Evolutionary conservation across 2,329 filamentous ascomycete genomes (phyloP).

Genomic region (Pseudocercospora musae): DNA sequence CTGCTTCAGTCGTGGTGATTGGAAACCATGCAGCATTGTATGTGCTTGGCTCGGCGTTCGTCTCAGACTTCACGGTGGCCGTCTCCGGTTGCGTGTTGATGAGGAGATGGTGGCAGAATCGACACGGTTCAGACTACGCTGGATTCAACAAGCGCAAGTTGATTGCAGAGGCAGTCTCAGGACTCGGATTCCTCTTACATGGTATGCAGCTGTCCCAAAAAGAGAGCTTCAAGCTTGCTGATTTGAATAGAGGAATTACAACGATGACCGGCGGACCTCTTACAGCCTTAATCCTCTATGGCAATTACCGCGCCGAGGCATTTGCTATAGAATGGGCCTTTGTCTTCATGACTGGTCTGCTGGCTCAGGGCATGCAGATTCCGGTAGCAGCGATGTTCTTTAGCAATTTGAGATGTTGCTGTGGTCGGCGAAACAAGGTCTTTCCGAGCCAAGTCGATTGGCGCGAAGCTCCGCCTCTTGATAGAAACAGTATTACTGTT

Average conservation of each 20-base stretch:
- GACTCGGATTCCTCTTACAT: slow-evolving; percentile 14
- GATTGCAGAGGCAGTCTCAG: slow-evolving; percentile 15
- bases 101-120: background rate
- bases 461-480: slow-evolving; percentile 1
- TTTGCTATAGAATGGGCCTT: slow-evolving; percentile 15
- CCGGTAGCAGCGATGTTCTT: slow-evolving; percentile 20
- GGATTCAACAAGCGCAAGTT: slow-evolving; percentile 8
- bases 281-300: slow-evolving; percentile 13
- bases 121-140: background rate
- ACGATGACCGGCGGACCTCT: slow-evolving; percentile 15
- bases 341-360: slow-evolving; percentile 13
- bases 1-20: slow-evolving; percentile 11
- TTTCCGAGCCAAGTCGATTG: slow-evolving; percentile 17
- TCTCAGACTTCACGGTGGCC: slow-evolving; percentile 14
- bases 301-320: slow-evolving; percentile 7
- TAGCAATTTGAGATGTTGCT: slow-evolving; percentile 15
- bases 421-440: slow-evolving; percentile 9
- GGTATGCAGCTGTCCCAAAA: background rate
- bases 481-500: background rate
- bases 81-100: slow-evolving; percentile 12
- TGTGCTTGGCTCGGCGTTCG: slow-evolving; percentile 16
- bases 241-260: background rate
- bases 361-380: slow-evolving; percentile 13
- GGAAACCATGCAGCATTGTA: slow-evolving; percentile 16
- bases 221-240: background rate